Evolutionary conservation across 768 basidiomycete species (phyloP), one percentile per base, ranked within the genome.

Genomic region (Imleria badia): DNA sequence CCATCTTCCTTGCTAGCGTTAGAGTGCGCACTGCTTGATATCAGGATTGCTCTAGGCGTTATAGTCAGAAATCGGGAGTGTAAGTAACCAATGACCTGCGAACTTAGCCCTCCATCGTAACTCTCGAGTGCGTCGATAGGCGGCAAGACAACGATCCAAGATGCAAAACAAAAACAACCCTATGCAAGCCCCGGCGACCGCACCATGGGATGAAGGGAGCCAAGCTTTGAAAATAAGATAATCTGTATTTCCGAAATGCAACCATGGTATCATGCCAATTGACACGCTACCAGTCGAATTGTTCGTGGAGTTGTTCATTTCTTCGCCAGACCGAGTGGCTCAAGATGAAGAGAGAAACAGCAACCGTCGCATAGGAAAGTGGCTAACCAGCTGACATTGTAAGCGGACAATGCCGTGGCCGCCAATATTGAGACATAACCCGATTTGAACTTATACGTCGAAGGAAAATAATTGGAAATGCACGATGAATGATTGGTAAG

Each of bases 161-260:
- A 93, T 62, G 8, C 84, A 84, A 33, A 94, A 73, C 33, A 87
- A 35, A 61, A 87, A 75, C 20, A 95, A 74, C 0, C 79, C 85
- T 52, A 95, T 77, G 65, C 85, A 89, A 36, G 91, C 86, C 0
- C 89, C 92, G 20, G 81, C 82, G 34, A 91, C 80, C 0, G 87
- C 85, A 20, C 88, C 91, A 7, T 73, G 58, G 0, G 89, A 85
- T 3, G 77, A 77, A 0, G 94, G 92, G 6, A 68, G 71, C 86
- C 87, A 89, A 2, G 78, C 72, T 53, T 81, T 60, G 74, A 94
- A 94, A 69, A 82, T 73, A 12, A 92, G 76, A 47, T 75, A 73
- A 58, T 91, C 89, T 0, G 84, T 83, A 0, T 74, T 72, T 20
- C 78, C 77, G 60, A 90, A 87, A 66, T 91, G 90, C 15, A 92